Percentiles rank a stretch among this genome's conserved stretches.
These are phyloP conservation scores for Neofusicoccum laricinum DNA, from an alignment of 2,329 filamentous ascomycete species.

Conservation along the genomic window DNA sequence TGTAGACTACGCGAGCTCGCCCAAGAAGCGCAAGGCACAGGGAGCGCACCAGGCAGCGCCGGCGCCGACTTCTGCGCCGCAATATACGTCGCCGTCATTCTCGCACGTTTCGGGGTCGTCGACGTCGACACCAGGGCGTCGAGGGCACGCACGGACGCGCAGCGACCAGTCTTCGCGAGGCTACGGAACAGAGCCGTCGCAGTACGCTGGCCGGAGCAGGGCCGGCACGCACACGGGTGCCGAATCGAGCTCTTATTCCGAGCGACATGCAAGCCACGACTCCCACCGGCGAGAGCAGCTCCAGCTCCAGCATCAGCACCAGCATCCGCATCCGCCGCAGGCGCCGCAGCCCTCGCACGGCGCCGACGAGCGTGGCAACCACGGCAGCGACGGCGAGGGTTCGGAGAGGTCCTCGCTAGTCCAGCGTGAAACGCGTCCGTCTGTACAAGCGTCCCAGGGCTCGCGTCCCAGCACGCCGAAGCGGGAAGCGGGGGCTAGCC, in stretches of 20 bases:
- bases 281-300: slow-evolving; percentile 1
- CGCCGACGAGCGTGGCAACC: background rate
- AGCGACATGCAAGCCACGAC: slow-evolving; percentile 15
- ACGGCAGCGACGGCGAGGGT: slow-evolving; percentile 4
- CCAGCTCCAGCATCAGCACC: background rate
- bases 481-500: slow-evolving; percentile 8
- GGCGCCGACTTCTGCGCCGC: slow-evolving; percentile 49
- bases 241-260: slow-evolving; percentile 12
- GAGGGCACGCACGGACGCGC: slow-evolving; percentile 16
- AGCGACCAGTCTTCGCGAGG: slow-evolving; percentile 15
- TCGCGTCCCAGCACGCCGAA: slow-evolving; percentile 14
- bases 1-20: slow-evolving; percentile 68
- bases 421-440: slow-evolving; percentile 11
- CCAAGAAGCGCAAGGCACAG: slow-evolving; percentile 78
- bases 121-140: slow-evolving; percentile 12
- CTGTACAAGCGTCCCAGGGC: slow-evolving; percentile 5
- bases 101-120: slow-evolving; percentile 16
- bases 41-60: slow-evolving; percentile 51
- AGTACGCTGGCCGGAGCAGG: slow-evolving; percentile 11
- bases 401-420: slow-evolving; percentile 8
- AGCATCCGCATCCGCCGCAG: background rate
- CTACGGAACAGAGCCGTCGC: slow-evolving; percentile 3
- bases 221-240: slow-evolving; percentile 14
- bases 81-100: slow-evolving; percentile 32
- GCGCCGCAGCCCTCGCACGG: background rate